Conservation (phyloP, 495 filamentous ascomycete genomes). For the Aspergillus ostianus region DNA sequence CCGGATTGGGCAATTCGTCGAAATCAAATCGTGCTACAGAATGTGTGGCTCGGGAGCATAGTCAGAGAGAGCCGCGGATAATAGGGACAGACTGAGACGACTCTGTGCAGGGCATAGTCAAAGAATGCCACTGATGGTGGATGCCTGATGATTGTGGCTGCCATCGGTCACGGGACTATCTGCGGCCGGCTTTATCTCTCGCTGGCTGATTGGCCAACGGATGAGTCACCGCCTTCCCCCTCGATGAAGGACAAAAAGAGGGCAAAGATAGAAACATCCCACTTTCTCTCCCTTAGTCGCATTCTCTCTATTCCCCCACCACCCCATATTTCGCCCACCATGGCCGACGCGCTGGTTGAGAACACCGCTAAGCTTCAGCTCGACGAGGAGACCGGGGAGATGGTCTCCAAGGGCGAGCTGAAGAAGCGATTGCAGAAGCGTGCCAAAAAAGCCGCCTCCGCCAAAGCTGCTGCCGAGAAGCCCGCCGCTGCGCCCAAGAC, state of each 20-base stretch:
- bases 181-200: too few species aligned
- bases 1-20: background rate
- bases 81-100: too few species aligned
- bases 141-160: background rate
- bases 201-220: too few species aligned
- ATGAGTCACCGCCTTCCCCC: background rate
- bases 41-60: too few species aligned
- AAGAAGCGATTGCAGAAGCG: slow-evolving; percentile 66
- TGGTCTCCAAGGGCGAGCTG: slow-evolving; percentile 63
- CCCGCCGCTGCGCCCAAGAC: slow-evolving; percentile 27
- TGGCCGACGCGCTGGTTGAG: slow-evolving; percentile 57
- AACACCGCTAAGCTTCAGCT: slow-evolving; percentile 57
- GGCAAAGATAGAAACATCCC: background rate
- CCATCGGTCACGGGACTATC: background rate
- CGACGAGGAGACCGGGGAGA: slow-evolving; percentile 64
- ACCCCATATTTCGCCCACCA: slow-evolving; percentile 22
- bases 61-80: too few species aligned
- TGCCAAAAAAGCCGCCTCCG: slow-evolving; percentile 51
- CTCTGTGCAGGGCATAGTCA: too few species aligned
- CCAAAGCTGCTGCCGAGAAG: slow-evolving; percentile 35
- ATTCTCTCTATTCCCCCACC: background rate
- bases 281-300: background rate
- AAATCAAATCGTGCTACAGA: too few species aligned
- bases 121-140: too few species aligned
- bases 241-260: too few species aligned